Percentiles rank a stretch among this genome's conserved stretches.
Conservation (phyloP, 202 grass and related monocot species). For the Elaeis oleifera region DNA sequence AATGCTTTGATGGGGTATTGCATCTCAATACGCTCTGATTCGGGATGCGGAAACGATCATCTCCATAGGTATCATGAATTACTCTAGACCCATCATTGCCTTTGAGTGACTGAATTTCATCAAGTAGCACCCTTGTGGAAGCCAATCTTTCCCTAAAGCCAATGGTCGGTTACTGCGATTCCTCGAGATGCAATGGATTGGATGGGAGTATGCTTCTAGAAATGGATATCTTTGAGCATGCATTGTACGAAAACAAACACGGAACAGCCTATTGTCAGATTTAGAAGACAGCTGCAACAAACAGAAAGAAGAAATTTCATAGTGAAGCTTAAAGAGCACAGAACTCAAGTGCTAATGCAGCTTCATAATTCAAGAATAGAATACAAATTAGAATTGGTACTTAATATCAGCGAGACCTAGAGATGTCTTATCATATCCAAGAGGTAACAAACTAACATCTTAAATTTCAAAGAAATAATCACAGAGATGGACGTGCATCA, state of each 20-base stretch:
- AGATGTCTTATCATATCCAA: no score
- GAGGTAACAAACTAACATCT: no score
- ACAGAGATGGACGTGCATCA: no score
- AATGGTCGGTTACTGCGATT: slow-evolving; percentile 33
- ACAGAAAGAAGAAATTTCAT: slow-evolving; percentile 1
- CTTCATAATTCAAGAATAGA: no score
- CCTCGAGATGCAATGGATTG: slow-evolving; percentile 87
- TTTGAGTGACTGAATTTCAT: slow-evolving; percentile 35
- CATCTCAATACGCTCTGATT: slow-evolving; percentile 27
- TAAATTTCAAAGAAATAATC: no score
- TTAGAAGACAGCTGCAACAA: slow-evolving; percentile 83
- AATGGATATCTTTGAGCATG: slow-evolving; percentile 65
- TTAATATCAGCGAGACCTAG: no score
- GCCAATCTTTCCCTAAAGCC: slow-evolving; percentile 28
- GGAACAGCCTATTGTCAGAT: slow-evolving; percentile 89
- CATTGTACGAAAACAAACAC: slow-evolving; percentile 58
- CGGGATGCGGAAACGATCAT: slow-evolving; percentile 17
- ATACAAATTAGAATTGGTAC: no score
- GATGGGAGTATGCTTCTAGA: slow-evolving; percentile 73
- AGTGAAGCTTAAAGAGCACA: background rate
- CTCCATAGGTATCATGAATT: slow-evolving; percentile 35
- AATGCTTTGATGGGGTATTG: slow-evolving; percentile 35
- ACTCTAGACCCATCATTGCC: slow-evolving; percentile 26
- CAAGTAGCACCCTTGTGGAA: slow-evolving; percentile 16
- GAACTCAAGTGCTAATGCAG: no score